phyloP scores from a whole-genome alignment of 139 green algal genomes.

The Ettlia oleoabundans region DNA sequence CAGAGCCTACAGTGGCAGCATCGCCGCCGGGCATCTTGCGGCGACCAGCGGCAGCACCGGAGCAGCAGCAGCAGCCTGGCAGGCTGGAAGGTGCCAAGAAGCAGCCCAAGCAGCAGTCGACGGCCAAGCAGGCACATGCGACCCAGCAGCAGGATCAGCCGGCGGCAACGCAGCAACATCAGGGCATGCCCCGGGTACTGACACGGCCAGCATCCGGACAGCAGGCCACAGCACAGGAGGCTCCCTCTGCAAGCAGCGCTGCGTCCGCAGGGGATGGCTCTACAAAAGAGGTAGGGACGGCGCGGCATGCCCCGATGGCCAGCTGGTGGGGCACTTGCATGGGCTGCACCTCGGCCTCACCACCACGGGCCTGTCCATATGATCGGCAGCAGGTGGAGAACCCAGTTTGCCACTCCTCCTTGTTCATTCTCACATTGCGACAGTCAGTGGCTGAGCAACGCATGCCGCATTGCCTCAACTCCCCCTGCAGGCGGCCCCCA shows the following conservation, averaged over 20 bases:
- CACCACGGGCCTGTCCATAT: no score
- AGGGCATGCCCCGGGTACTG: conserved; percentile 4
- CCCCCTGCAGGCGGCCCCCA: not conserved
- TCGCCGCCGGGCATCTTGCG: conserved; percentile 13
- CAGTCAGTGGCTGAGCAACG: not conserved
- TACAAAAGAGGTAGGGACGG: not conserved
- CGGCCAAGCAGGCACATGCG: not conserved
- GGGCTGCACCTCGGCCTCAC: no score
- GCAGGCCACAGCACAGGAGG: not conserved
- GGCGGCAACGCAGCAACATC: conserved; percentile 1
- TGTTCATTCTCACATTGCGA: no score
- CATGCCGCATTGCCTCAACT: not conserved
- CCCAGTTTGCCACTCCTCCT: no score
- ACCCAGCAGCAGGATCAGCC: not conserved
- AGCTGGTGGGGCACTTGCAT: no score
- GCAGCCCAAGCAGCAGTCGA: not conserved
- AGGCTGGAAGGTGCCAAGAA: not conserved
- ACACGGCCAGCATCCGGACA: not conserved
- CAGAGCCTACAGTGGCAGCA: not conserved
- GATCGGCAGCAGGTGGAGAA: no score
- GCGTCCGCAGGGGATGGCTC: not conserved
- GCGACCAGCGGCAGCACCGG: not conserved
- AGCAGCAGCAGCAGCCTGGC: not conserved
- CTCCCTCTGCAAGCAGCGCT: not conserved
- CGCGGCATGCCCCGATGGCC: not conserved